Percentiles rank a stretch among this genome's conserved stretches.
Evolutionary conservation across 23 red algal genomes (phyloP).

Genomic region (Rhodosorus marinus): DNA sequence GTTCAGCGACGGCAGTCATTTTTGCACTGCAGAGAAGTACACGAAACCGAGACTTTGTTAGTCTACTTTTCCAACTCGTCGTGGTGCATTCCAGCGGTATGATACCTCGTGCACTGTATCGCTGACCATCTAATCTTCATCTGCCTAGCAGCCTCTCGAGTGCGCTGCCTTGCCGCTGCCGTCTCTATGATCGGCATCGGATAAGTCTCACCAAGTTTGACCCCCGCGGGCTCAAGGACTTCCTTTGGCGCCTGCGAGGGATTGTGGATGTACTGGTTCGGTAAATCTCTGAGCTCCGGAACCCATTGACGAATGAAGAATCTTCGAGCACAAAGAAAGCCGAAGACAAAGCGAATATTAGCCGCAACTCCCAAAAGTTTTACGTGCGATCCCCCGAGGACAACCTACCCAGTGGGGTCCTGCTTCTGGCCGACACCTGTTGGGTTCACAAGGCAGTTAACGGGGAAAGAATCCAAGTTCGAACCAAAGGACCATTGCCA

Average conservation of each 20-base stretch:
- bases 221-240: slow-evolving; percentile 28
- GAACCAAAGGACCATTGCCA: slow-evolving; percentile 62
- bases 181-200: slow-evolving; percentile 44
- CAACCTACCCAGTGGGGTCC: slow-evolving; percentile 29
- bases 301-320: slow-evolving; percentile 72
- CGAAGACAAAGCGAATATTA: too few relatives aligned
- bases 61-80: too few relatives aligned
- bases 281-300: slow-evolving; percentile 67
- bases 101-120: too few relatives aligned
- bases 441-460: slow-evolving; percentile 57
- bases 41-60: too few relatives aligned
- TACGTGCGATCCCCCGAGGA: too few relatives aligned
- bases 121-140: too few relatives aligned
- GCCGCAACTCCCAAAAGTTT: too few relatives aligned
- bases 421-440: slow-evolving; percentile 23
- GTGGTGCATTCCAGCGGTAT: too few relatives aligned
- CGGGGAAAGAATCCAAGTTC: neutral
- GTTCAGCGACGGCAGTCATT: too few relatives aligned
- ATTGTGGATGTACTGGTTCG: slow-evolving; percentile 32
- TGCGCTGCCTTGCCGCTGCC: slow-evolving; percentile 26
- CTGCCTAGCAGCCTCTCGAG: slow-evolving; percentile 25
- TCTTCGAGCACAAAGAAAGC: too few relatives aligned
- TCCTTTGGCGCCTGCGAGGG: slow-evolving; percentile 57
- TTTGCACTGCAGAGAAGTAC: too few relatives aligned
- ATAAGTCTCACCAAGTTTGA: slow-evolving; percentile 50